These are phyloP conservation scores for Kitagawia praeruptora DNA, from an alignment of 129 eudicot species.

Conservation along the genomic window DNA sequence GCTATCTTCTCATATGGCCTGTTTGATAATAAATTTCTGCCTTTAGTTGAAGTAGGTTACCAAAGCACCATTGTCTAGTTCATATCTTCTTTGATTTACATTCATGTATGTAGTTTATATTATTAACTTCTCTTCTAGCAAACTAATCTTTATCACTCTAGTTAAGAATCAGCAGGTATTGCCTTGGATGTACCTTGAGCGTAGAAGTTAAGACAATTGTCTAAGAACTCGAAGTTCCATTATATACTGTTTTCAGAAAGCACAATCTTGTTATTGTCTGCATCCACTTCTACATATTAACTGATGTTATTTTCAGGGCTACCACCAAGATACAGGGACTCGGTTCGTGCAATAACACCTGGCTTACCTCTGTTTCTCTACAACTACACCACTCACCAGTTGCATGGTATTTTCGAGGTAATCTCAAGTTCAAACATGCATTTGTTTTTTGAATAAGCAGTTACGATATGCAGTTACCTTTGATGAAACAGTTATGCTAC, in stretches of 20 bases:
- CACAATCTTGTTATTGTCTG: background rate
- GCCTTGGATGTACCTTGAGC: background rate
- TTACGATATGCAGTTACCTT: background rate
- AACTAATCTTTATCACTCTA: background rate
- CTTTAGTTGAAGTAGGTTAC: too few species aligned
- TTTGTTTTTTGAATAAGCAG: background rate
- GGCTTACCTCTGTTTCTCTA: conserved; percentile 96
- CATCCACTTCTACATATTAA: background rate
- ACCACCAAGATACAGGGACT: conserved; percentile 96
- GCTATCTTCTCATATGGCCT: background rate
- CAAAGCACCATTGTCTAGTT: too few species aligned
- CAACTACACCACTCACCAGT: conserved; percentile 96
- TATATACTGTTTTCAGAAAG: background rate
- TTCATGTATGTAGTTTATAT: background rate
- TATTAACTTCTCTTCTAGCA: background rate
- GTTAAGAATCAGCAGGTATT: background rate
- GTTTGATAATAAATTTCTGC: too few species aligned
- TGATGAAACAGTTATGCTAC: background rate
- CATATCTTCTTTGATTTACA: too few species aligned
- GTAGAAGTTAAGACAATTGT: background rate
- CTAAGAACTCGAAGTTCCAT: background rate
- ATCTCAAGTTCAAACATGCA: background rate
- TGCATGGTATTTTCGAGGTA: conserved; percentile 99
- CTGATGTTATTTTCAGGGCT: conserved; percentile 42
- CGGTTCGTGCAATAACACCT: conserved; percentile 97